These are phyloP conservation scores for Fraxinus ornus DNA, from an alignment of 305 asterid genomes.

Conservation along the genomic window DNA sequence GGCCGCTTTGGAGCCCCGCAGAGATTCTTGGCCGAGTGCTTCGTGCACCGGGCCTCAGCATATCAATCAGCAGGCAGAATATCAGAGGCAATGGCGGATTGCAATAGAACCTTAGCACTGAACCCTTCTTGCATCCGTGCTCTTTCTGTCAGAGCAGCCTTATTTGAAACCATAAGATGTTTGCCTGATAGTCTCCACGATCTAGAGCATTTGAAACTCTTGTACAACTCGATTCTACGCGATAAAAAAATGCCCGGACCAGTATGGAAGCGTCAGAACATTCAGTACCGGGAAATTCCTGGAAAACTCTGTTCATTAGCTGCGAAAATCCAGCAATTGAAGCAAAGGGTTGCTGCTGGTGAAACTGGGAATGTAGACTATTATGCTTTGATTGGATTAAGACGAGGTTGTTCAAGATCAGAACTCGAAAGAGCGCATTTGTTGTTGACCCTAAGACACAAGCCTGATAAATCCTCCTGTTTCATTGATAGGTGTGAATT, in stretches of 20 bases:
- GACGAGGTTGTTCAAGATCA: slow-evolving; percentile 74
- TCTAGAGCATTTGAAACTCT: slow-evolving; percentile 34
- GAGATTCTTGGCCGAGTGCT: slow-evolving; percentile 43
- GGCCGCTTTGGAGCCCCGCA: slow-evolving; percentile 90
- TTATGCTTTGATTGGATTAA: slow-evolving; percentile 66
- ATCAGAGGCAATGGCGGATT: slow-evolving; percentile 62
- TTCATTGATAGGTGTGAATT: slow-evolving; percentile 82
- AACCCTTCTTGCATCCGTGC: slow-evolving; percentile 84
- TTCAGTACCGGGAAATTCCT: slow-evolving; percentile 79
- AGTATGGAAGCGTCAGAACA: slow-evolving; percentile 66
- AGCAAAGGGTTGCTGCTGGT: slow-evolving; percentile 48
- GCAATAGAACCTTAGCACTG: slow-evolving; percentile 49
- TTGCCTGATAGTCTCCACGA: slow-evolving; percentile 85
- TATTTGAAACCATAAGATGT: slow-evolving; percentile 71
- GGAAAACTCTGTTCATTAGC: slow-evolving; percentile 77
- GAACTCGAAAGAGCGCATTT: slow-evolving; percentile 81
- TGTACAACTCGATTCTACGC: slow-evolving; percentile 71
- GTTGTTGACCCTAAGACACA: slow-evolving; percentile 68
- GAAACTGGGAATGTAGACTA: slow-evolving; percentile 80
- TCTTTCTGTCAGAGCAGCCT: slow-evolving; percentile 58
- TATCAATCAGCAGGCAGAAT: slow-evolving; percentile 67
- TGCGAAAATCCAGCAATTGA: slow-evolving; percentile 60
- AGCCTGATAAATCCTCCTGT: slow-evolving; percentile 70
- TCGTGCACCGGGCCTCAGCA: slow-evolving; percentile 68
- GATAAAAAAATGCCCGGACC: slow-evolving; percentile 78